These are phyloP conservation scores for Lonicera japonica DNA, from an alignment of 129 eudicot species.

Conservation along the genomic window DNA sequence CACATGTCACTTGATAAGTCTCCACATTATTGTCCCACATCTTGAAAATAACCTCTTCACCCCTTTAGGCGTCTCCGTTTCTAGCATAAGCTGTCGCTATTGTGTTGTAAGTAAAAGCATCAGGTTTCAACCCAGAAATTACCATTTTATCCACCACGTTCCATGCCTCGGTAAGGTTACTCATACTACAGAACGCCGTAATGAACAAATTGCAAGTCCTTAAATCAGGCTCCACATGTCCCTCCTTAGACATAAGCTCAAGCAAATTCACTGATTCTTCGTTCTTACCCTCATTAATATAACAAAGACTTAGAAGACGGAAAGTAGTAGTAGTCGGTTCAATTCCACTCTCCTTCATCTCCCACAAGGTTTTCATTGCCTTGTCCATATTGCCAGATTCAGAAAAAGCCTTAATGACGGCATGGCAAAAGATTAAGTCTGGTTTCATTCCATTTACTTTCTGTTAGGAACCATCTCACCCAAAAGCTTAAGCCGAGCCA, in stretches of 20 bases:
- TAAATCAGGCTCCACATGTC: slow-evolving; percentile 35
- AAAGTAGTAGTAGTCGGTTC: slow-evolving; percentile 38
- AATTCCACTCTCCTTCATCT: slow-evolving; percentile 45
- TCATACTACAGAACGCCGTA: slow-evolving; percentile 46
- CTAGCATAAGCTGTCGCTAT: slow-evolving; percentile 36
- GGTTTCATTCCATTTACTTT: slow-evolving; percentile 38
- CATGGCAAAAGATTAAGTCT: slow-evolving; percentile 52
- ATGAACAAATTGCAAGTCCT: slow-evolving; percentile 47
- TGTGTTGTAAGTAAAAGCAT: slow-evolving; percentile 50
- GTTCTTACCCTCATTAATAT: slow-evolving; percentile 43
- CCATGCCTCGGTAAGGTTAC: slow-evolving; percentile 42
- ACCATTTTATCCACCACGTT: slow-evolving; percentile 29
- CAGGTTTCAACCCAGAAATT: slow-evolving; percentile 43
- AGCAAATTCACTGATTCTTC: slow-evolving; percentile 40
- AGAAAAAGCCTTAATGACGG: slow-evolving; percentile 43
- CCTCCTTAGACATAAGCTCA: slow-evolving; percentile 33
- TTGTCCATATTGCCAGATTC: slow-evolving; percentile 52
- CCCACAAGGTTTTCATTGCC: slow-evolving; percentile 37
- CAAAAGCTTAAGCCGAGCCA: too few relatives aligned
- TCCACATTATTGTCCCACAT: slow-evolving; percentile 42
- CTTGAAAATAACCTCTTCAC: slow-evolving; percentile 37
- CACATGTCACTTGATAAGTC: slow-evolving; percentile 41
- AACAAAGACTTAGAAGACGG: slow-evolving; percentile 44
- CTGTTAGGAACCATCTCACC: too few relatives aligned
- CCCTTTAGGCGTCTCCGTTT: slow-evolving; percentile 28